Base-by-base conservation (phyloP, 768 basidiomycete species). In the Pseudohyphozyma bogoriensis region DNA sequence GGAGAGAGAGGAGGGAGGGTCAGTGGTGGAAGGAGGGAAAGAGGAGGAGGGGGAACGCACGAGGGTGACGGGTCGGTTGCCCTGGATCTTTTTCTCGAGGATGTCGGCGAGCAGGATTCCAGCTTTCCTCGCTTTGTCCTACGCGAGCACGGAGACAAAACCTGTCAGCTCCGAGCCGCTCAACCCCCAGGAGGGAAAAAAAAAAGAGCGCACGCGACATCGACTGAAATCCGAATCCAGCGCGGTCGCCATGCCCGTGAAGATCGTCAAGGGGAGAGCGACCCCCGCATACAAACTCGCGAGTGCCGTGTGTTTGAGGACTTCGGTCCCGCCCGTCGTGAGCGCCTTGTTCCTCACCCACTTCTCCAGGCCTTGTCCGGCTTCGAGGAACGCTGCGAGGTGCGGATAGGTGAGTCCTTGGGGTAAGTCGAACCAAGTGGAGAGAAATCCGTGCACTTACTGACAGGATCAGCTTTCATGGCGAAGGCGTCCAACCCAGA, bases 271-370 rank as follows among this genome's bases (percentile, higher is more conserved):
- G 1, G 73, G 71, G 7, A 71, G 49, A 4, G 73, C 57, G n/a
- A 72, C 73, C 0, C 76, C 77, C 0, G 74, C 75, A 56, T 75
- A 72, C 37, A 37, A 18, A 37, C 37, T 18, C 37, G 72, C 72
- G 31, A 78, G 68, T 0, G 76, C 72, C 1, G 77, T 78, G 12
- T 74, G 70, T 64, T 78, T 77, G 71, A 79, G 73, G 56, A 79
- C 70, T 60, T 78, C 74, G 53, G 60, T 73, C 67, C 59, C 63
- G 20, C 59, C 66, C 35, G 61, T 55, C 15, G 44, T 15, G 24
- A 70, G 47, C 12, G 66, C 42, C 37, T 54, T 51, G 56, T 54
- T 59, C 35, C 65, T 71, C 36, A 78, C 46, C 64, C 69, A 75
- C 16, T 50, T 53, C 36, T 74, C 66, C 46, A 74, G 69, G 15